Percentiles rank a stretch among this genome's conserved stretches.
phyloP scores from a whole-genome alignment of 805 yeast species.

The Clavispora carvajalis region DNA sequence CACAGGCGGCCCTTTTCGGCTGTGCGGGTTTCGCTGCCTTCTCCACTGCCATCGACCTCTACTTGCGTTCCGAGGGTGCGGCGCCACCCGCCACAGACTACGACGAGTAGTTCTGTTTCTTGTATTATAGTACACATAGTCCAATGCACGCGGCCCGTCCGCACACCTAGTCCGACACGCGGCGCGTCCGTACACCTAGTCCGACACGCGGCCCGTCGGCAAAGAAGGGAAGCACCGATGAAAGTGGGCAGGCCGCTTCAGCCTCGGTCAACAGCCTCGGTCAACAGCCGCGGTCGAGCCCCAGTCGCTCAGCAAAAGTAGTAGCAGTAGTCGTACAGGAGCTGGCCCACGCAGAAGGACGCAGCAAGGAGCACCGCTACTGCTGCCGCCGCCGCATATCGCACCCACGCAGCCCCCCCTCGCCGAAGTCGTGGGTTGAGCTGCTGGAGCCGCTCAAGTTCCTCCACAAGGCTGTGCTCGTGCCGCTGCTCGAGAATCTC shows the following conservation, averaged over 20 bases:
- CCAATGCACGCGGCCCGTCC: no score
- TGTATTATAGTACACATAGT: slow-evolving; percentile 1
- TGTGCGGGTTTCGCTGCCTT: slow-evolving; percentile 98
- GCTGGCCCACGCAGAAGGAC: slow-evolving; percentile 26
- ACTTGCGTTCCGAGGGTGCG: slow-evolving; percentile 14
- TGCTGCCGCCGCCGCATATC: not conserved
- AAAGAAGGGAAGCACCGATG: no score
- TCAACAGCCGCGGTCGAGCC: no score
- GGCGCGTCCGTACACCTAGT: no score
- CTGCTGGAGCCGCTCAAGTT: slow-evolving; percentile 22
- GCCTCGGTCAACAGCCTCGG: no score
- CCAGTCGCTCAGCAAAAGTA: no score
- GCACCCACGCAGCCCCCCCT: not conserved
- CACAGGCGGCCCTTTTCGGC: slow-evolving; percentile 84
- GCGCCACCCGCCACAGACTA: slow-evolving; percentile 84
- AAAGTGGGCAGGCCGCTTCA: no score
- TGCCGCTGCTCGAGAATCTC: slow-evolving; percentile 8
- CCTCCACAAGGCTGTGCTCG: slow-evolving; percentile 14
- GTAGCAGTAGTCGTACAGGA: slow-evolving; percentile 36
- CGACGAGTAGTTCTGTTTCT: slow-evolving; percentile 38
- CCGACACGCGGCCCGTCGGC: no score
- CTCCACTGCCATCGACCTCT: slow-evolving; percentile 59
- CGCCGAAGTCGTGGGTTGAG: not conserved
- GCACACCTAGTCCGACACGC: no score
- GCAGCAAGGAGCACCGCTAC: slow-evolving; percentile 3